A percentile compares a stretch with the other conserved stretches of the same genome.
Conservation (phyloP, 192 early-diverging fungal species). For the Pecoramyces ruminantium region DNA sequence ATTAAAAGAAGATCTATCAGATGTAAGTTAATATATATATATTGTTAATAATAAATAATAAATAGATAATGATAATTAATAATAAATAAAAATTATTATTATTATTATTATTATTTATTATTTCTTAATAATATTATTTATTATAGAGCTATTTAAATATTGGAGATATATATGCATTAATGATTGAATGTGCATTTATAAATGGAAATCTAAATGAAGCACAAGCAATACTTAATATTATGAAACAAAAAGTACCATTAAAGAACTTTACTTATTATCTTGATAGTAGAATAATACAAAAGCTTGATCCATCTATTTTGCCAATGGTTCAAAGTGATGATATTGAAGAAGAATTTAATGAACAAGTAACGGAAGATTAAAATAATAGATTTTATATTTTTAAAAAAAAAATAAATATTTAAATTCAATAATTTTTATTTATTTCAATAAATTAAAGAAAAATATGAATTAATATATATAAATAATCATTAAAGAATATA, state of each 20-base stretch:
- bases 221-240: background rate
- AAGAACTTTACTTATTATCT: background rate
- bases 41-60: background rate
- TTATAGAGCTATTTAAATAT: conserved; percentile 15
- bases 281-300: background rate
- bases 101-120: too few relatives aligned
- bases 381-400: too few relatives aligned
- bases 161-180: conserved; percentile 32
- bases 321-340: background rate
- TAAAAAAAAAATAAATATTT: too few relatives aligned
- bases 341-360: background rate
- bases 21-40: conserved; percentile 11
- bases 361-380: background rate
- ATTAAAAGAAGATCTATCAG: conserved; percentile 19
- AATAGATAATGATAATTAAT: too few relatives aligned
- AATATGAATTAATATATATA: too few relatives aligned
- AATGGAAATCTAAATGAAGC: background rate
- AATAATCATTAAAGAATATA: too few relatives aligned
- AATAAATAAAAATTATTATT: too few relatives aligned
- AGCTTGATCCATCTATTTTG: background rate
- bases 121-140: too few relatives aligned
- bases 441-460: too few relatives aligned
- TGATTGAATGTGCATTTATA: conserved; percentile 16
- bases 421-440: too few relatives aligned
- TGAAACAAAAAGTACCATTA: background rate